Percentiles rank a stretch among this genome's conserved stretches.
These are phyloP conservation scores for Bretziella fagacearum DNA, from an alignment of 2,329 filamentous ascomycete species.

Conservation along the genomic window DNA sequence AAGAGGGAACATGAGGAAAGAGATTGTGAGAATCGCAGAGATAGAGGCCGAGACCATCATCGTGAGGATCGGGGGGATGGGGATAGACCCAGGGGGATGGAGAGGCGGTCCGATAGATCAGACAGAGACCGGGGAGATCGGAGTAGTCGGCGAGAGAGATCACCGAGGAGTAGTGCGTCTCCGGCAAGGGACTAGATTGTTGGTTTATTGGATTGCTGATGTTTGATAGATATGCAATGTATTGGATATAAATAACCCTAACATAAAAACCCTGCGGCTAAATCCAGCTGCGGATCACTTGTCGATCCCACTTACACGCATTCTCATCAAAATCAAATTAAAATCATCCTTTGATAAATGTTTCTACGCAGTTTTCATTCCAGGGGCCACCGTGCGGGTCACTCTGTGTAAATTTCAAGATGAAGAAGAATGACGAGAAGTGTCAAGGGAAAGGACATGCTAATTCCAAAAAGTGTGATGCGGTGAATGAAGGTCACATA, in stretches of 20 bases:
- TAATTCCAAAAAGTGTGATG: neutral
- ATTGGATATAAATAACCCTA: neutral
- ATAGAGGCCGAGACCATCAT: neutral
- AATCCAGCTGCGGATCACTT: neutral
- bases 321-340: too few relatives aligned
- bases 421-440: too few relatives aligned
- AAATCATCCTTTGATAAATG: too few relatives aligned
- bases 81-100: neutral
- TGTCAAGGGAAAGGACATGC: neutral
- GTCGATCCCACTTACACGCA: constrained; percentile 3
- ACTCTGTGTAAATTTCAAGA: too few relatives aligned
- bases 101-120: neutral
- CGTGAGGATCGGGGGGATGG: neutral
- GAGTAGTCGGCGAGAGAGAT: neutral
- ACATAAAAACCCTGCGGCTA: neutral
- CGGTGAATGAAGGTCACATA: neutral
- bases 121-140: neutral
- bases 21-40: neutral
- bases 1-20: too few relatives aligned
- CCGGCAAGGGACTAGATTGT: neutral
- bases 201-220: neutral
- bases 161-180: neutral
- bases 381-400: too few relatives aligned
- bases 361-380: too few relatives aligned
- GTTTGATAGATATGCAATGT: neutral